Base-by-base conservation (phyloP, 208 protist species). In the Leishmania gerbilli region DNA sequence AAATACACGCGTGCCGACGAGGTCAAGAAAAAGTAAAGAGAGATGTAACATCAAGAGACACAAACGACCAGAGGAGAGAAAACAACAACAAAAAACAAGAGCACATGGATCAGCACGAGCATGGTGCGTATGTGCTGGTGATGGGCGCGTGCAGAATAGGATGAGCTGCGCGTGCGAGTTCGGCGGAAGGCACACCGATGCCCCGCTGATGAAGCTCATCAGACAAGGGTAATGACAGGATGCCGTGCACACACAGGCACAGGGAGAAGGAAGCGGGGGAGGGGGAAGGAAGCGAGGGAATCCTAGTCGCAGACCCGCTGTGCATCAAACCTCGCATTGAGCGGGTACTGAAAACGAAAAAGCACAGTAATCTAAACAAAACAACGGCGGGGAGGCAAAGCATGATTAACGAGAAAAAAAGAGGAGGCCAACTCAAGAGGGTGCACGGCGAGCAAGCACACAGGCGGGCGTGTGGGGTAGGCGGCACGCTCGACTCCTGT, bases 1-100 rank as follows among this genome's bases (percentile, higher is more conserved):
- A 76, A 76, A 76, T 76, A 53, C 72, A 76, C 72, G 53, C 72
- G 53, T 31, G 13, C 72, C 17, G 7, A 40, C 19, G 24, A 21
- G 13, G 55, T 47, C 37, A 55, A 62, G 24, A 37, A 47, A 45
- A 0, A 77, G 31, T 1, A 77, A 42, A 67, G 55, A 15, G 34
- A 67, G 51, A 62, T 15, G 56, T 47, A 15, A 42, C 40, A 19
- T n/a, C 67, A 71, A 9, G 67, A 6, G 5, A 31, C 11, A 31
- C 7, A 71, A 15, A 47, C 27, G 21, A 47, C 21, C 21, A 24
- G 7, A 6, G n/a, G 19, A n/a, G 21, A 71, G 2, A 64, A 45
- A 49, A 24, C 17, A 71, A 71, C 13, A 47, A 34, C n/a, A 37
- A 11, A 34, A 58, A 15, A 64, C 4, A 31, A 27, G 27, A 31